A percentile compares a stretch with the other conserved stretches of the same genome.
These are phyloP conservation scores for Brassica incana DNA, from an alignment of 345 rosid species.

Conservation along the genomic window DNA sequence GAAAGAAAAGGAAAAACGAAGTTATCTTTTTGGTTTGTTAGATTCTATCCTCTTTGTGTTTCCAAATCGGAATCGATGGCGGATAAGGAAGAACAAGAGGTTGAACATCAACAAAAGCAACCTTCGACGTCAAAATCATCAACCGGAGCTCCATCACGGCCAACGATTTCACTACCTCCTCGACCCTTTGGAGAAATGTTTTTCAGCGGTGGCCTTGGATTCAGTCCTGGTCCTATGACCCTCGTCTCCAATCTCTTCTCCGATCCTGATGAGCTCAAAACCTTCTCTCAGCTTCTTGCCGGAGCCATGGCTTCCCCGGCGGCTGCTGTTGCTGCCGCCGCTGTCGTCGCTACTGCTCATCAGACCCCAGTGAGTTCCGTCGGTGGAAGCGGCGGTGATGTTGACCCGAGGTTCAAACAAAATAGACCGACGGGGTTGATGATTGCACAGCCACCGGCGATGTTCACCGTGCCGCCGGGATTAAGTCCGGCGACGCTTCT, in stretches of 20 bases:
- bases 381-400: slow-evolving; percentile 32
- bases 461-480: slow-evolving; percentile 54
- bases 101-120: slow-evolving; percentile 1
- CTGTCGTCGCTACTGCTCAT: slow-evolving; percentile 32
- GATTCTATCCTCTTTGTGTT: slow-evolving; percentile 12
- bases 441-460: slow-evolving; percentile 48
- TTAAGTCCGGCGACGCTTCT: slow-evolving; percentile 58
- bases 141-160: slow-evolving; percentile 43
- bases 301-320: slow-evolving; percentile 77
- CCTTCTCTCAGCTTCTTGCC: slow-evolving; percentile 79
- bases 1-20: background rate
- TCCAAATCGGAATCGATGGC: slow-evolving; percentile 38
- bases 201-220: slow-evolving; percentile 50
- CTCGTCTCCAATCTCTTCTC: slow-evolving; percentile 70
- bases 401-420: slow-evolving; percentile 49
- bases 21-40: slow-evolving; percentile 9
- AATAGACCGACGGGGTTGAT: slow-evolving; percentile 52
- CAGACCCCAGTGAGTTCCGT: slow-evolving; percentile 26
- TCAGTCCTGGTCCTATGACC: slow-evolving; percentile 94
- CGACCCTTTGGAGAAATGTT: slow-evolving; percentile 51
- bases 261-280: slow-evolving; percentile 63
- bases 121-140: slow-evolving; percentile 32
- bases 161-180: slow-evolving; percentile 63
- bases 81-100: slow-evolving; percentile 29
- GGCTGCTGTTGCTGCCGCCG: slow-evolving; percentile 31